Conservation (phyloP, 805 yeast species). For the Spathaspora sp. region DNA sequence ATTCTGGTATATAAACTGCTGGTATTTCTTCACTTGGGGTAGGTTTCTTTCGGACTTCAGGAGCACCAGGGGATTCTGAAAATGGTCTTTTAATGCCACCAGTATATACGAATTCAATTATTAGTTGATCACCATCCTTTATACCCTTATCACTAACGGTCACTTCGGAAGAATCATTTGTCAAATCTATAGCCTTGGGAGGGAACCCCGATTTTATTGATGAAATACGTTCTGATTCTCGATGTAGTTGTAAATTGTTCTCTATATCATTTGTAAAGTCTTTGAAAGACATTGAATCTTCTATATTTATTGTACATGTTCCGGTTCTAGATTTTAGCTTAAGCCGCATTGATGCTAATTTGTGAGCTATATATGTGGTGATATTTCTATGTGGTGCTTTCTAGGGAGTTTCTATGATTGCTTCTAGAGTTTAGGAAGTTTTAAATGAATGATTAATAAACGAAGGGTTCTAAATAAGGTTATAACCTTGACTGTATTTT, state of each 20-base stretch:
- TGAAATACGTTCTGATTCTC: conserved; percentile 6
- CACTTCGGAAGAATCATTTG: conserved; percentile 10
- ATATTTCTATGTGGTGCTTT: not conserved
- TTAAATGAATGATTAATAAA: not conserved
- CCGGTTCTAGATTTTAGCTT: conserved; percentile 12
- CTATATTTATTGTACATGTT: conserved; percentile 6
- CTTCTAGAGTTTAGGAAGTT: not conserved
- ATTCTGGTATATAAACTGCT: conserved; percentile 15
- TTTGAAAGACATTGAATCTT: conserved; percentile 4
- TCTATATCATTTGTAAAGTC: conserved; percentile 9
- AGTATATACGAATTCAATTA: conserved; percentile 23
- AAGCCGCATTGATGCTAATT: conserved; percentile 10
- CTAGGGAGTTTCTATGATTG: not conserved
- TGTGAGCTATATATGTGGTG: not conserved
- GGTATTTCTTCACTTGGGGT: conserved; percentile 19
- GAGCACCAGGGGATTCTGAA: conserved; percentile 2
- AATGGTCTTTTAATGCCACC: not conserved
- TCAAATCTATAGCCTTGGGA: conserved; percentile 42
- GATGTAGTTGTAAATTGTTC: conserved; percentile 1
- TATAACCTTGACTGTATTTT: not conserved
- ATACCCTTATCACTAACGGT: conserved; percentile 43
- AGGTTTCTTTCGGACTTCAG: not conserved
- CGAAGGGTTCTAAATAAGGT: not conserved
- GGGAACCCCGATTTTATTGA: conserved; percentile 58
- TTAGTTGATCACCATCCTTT: conserved; percentile 56